A percentile compares a stretch with the other conserved stretches of the same genome.
Evolutionary conservation across 352 stramenopile genomes (phyloP).

Genomic region (Globisporangium lucens): DNA sequence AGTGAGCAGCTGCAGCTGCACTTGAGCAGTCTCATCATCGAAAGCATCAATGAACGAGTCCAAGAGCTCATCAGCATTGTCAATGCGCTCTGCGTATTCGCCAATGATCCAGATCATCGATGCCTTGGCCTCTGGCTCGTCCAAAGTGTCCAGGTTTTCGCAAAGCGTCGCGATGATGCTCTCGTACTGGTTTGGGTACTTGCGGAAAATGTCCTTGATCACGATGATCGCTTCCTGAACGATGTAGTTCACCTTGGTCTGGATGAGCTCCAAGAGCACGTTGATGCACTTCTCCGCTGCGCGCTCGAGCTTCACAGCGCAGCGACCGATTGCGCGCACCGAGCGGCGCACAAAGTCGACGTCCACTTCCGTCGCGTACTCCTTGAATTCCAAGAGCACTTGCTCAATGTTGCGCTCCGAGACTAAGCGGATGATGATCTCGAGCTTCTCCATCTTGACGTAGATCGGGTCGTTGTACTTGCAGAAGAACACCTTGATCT

Average conservation of each 20-base stretch:
- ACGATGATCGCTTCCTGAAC: constrained; percentile 99
- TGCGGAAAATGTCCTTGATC: constrained; percentile 99
- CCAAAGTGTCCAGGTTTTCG: constrained; percentile 99
- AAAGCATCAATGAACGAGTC: constrained; percentile 99
- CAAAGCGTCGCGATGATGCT: constrained; percentile 98
- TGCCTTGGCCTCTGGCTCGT: constrained; percentile 98
- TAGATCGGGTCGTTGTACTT: constrained; percentile 99
- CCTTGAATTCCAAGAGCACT: constrained; percentile 97
- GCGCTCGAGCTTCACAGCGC: constrained; percentile 97
- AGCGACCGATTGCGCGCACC: constrained; percentile 97
- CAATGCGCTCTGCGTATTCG: constrained; percentile 99
- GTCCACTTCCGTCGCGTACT: constrained; percentile 99
- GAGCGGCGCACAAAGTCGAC: constrained; percentile 98
- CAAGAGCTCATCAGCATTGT: constrained; percentile 98
- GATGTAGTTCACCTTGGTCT: constrained; percentile 99
- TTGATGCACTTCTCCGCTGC: constrained; percentile 98
- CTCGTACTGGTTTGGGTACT: constrained; percentile 99
- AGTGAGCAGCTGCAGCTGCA: constrained; percentile 98
- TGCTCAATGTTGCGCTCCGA: constrained; percentile 99
- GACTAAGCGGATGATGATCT: constrained; percentile 99
- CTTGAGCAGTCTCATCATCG: constrained; percentile 95
- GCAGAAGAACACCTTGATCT: constrained; percentile 98
- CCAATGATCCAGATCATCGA: constrained; percentile 99
- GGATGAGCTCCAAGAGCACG: constrained; percentile 97
- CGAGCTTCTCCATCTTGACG: constrained; percentile 98